Conservation (phyloP, 2,329 filamentous ascomycete species). For the Neofusicoccum kwambonambiense region DNA sequence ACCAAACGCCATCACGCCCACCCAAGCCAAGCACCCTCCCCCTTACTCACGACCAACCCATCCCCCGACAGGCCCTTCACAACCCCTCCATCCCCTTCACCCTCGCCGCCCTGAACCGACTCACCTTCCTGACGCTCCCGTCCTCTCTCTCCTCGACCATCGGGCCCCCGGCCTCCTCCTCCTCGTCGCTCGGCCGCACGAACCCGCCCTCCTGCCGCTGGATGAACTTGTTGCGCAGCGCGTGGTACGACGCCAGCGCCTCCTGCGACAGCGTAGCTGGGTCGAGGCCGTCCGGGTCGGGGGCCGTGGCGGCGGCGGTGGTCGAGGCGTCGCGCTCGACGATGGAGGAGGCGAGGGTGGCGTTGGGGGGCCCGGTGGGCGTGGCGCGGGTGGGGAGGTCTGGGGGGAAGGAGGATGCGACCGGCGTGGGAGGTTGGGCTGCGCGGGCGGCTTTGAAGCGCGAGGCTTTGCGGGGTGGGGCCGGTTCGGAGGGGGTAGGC, state of each 20-base stretch:
- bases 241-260: conserved; percentile 79
- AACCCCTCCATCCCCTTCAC: conserved; percentile 40
- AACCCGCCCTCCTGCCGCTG: conserved; percentile 84
- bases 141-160: conserved; percentile 67
- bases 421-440: conserved; percentile 3
- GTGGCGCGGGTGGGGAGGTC: conserved; percentile 28
- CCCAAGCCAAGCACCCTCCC: neutral
- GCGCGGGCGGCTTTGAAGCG: conserved; percentile 37
- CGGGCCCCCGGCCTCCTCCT: conserved; percentile 61
- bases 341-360: conserved; percentile 59
- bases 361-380: conserved; percentile 43
- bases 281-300: conserved; percentile 57
- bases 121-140: conserved; percentile 59
- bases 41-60: neutral
- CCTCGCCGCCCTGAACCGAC: conserved; percentile 71
- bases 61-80: too few species aligned
- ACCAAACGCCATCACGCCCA: too few species aligned
- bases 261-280: conserved; percentile 71
- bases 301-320: conserved; percentile 19
- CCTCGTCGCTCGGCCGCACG: conserved; percentile 60
- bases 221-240: conserved; percentile 78
- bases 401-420: neutral
- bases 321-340: conserved; percentile 49
- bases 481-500: conserved; percentile 19
- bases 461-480: conserved; percentile 30